Conservation (phyloP, 768 basidiomycete genomes). For the Bullera alba region DNA sequence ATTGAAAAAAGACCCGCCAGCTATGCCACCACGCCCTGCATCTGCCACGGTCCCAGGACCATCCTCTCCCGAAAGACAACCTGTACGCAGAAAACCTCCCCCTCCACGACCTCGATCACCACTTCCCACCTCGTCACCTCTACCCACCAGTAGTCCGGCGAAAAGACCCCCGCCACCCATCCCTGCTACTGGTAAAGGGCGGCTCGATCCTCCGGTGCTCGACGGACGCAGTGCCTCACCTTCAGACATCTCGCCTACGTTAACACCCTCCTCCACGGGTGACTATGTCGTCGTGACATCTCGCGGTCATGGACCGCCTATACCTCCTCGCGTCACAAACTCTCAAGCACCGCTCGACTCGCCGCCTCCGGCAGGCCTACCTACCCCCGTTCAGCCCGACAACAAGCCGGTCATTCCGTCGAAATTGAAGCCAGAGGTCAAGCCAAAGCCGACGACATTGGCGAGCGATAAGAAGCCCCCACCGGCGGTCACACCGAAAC, state of each 20-base stretch:
- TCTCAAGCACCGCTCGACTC: slow-evolving; percentile 12
- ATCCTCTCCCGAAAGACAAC: too few species aligned
- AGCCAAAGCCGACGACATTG: not conserved
- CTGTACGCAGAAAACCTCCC: too few species aligned
- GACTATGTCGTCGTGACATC: slow-evolving; percentile 23
- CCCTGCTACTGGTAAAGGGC: too few species aligned
- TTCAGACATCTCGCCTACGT: slow-evolving; percentile 3
- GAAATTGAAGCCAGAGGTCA: not conserved
- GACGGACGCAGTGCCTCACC: not conserved
- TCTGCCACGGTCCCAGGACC: too few species aligned
- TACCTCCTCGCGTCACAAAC: slow-evolving; percentile 7
- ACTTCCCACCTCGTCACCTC: too few species aligned
- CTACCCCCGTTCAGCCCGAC: slow-evolving; percentile 15
- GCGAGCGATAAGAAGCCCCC: slow-evolving; percentile 5
- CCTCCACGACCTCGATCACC: too few species aligned
- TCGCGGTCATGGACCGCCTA: slow-evolving; percentile 2
- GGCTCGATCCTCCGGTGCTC: too few species aligned
- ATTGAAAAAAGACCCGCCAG: too few species aligned
- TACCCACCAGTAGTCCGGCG: too few species aligned
- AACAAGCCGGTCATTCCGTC: not conserved
- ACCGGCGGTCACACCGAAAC: slow-evolving; percentile 15
- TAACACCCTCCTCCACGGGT: slow-evolving; percentile 29
- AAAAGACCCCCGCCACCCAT: too few species aligned
- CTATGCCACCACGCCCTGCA: too few species aligned
- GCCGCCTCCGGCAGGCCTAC: slow-evolving; percentile 18